phyloP scores from a whole-genome alignment of 164 flowering plant genomes.

The Tetracentron sinense region DNA sequence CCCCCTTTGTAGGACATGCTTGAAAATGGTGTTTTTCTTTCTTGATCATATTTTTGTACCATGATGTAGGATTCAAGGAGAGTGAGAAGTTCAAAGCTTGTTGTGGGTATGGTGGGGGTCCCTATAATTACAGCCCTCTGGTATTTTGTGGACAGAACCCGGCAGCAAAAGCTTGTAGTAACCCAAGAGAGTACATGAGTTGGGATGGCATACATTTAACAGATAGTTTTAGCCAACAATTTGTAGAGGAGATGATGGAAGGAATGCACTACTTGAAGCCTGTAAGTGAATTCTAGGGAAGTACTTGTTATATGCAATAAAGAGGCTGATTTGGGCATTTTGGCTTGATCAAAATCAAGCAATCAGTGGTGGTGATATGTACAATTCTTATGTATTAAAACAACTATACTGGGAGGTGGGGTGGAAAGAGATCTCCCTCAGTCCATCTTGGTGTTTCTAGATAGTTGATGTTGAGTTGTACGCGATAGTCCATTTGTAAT shows the following conservation, averaged over 20 bases:
- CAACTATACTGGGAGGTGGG: too few relatives aligned
- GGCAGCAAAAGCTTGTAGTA: constrained; percentile 21
- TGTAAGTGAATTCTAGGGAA: too few relatives aligned
- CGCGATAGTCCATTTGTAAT: too few relatives aligned
- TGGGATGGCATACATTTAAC: constrained; percentile 27
- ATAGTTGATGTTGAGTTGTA: too few relatives aligned
- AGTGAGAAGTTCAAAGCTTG: constrained; percentile 19
- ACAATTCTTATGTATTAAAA: too few relatives aligned
- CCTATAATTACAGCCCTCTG: constrained; percentile 19
- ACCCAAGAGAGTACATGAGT: constrained; percentile 19
- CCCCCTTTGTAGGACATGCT: too few relatives aligned
- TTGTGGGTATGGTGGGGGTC: constrained; percentile 23
- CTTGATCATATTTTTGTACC: neutral
- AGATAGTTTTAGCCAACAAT: constrained; percentile 18
- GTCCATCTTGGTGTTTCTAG: too few relatives aligned
- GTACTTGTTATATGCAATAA: too few relatives aligned
- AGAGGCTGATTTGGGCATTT: too few relatives aligned
- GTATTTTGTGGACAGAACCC: constrained; percentile 17
- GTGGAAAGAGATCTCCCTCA: too few relatives aligned
- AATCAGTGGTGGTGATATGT: too few relatives aligned
- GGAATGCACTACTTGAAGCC: constrained; percentile 8
- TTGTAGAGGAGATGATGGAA: constrained; percentile 20
- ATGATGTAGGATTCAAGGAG: constrained; percentile 21
- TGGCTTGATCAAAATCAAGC: too few relatives aligned
- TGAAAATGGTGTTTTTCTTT: neutral